Conservation (phyloP, 345 rosid species). For the Aquilaria yunnanensis region DNA sequence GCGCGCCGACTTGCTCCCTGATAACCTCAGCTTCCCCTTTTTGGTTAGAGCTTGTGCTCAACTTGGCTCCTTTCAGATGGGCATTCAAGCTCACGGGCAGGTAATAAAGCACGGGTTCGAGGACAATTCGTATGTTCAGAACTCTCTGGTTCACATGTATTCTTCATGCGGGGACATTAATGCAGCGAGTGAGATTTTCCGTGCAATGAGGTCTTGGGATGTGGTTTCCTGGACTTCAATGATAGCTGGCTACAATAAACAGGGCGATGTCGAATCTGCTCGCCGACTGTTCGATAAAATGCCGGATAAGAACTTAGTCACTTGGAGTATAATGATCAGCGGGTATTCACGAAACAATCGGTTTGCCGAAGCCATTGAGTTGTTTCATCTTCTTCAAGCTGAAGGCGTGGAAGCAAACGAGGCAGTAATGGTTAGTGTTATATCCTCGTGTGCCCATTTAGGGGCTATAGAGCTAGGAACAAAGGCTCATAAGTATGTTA, state of each 20-base stretch:
- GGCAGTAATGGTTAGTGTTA: constrained; percentile 62
- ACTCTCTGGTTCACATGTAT: constrained; percentile 66
- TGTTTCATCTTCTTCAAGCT: constrained; percentile 39
- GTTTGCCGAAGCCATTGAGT: constrained; percentile 44
- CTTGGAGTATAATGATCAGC: constrained; percentile 73
- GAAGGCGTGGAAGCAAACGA: constrained; percentile 52
- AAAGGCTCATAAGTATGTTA: constrained; percentile 50
- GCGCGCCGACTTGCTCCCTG: constrained; percentile 33
- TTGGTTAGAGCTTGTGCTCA: constrained; percentile 45
- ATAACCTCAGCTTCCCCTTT: constrained; percentile 70
- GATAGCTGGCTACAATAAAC: constrained; percentile 38
- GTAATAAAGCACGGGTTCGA: constrained; percentile 43
- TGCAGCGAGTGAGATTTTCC: constrained; percentile 41
- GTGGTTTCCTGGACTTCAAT: constrained; percentile 79
- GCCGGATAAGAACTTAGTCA: constrained; percentile 63
- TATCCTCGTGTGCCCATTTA: constrained; percentile 65
- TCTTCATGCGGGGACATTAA: constrained; percentile 35
- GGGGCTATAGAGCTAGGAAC: constrained; percentile 56
- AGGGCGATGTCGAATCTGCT: constrained; percentile 42
- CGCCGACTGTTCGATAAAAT: constrained; percentile 63
- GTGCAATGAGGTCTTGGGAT: constrained; percentile 27
- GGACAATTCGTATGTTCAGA: constrained; percentile 52
- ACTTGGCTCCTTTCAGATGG: constrained; percentile 27
- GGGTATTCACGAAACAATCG: constrained; percentile 43
- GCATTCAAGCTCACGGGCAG: constrained; percentile 58